Evolutionary conservation across 1,284 basidiomycete species (phyloP), one percentile per base, ranked within the genome.

Genomic region (Rhizoctonia solani): DNA sequence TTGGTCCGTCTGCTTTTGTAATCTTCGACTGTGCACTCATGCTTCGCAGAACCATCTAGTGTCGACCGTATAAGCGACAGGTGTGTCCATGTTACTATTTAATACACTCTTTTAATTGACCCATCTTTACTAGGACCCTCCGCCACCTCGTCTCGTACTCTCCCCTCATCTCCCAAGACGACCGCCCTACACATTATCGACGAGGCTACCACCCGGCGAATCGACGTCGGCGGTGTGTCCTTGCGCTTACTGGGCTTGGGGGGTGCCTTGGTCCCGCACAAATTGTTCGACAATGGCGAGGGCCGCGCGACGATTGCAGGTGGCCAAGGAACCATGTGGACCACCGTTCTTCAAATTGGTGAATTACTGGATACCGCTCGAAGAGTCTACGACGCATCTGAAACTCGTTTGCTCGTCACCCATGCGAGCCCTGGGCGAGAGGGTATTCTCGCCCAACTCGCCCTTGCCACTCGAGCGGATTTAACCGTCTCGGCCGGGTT

Each of bases 241-340:
- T 83, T 99, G 69, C 86, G 97, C 32, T 82, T 99, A 52, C 87
- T 99, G 39, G 97, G 96, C 53, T 82, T 99, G 32, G 97, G 97
- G 5, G 97, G 97, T 68, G 96, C 96, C 4, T 86, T 98, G 46
- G 95, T 98, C 9, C 87, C 89, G 25, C 95, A 98, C 83, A 98
- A 98, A 80, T 87, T 99, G 80, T 99, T 98, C 77, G 92, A 97
- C 83, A 95, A 95, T 71, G 93, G 97, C 1, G 93, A 96, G 63
- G 96, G 95, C 1, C 87, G 82, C 54, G 95, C 93, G 1, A 98
- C 96, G 11, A 98, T 99, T 71, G 96, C 97, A 0, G 97, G 97
- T 49, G 96, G 93, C 1, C 92, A 94, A 75, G 97, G 97, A 29
- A 98, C 95, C 23, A 98, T 98, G 90, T 99, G 97, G 97, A 93